phyloP scores from a whole-genome alignment of 352 stramenopile species.

The Globisporangium apiculatum region DNA sequence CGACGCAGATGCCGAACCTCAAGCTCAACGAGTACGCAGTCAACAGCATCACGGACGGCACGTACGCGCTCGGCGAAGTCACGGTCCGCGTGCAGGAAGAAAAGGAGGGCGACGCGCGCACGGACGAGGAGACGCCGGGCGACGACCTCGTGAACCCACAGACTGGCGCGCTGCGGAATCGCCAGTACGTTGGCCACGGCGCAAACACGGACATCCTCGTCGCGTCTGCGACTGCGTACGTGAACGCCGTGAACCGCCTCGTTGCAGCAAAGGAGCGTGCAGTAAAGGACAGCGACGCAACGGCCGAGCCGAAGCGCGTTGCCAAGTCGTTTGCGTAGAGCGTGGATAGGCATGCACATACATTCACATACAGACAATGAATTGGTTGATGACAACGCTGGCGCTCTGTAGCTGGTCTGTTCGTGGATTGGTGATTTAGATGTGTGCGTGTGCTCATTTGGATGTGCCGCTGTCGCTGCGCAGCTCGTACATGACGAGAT shows the following conservation, averaged over 20 bases:
- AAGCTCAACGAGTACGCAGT: constrained; percentile 87
- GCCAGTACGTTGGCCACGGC: constrained; percentile 86
- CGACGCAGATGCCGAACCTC: constrained; percentile 71
- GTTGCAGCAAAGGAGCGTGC: constrained; percentile 59
- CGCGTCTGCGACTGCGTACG: constrained; percentile 80
- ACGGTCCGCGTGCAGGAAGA: constrained; percentile 79
- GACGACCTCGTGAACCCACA: constrained; percentile 80
- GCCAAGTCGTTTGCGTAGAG: constrained; percentile 21
- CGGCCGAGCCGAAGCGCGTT: constrained; percentile 13
- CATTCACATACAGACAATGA: too few species aligned
- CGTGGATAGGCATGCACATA: not conserved
- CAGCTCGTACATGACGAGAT: constrained; percentile 17
- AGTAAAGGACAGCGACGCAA: constrained; percentile 8
- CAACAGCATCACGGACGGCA: constrained; percentile 85
- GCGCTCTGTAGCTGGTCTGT: too few species aligned
- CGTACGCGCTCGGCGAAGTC: constrained; percentile 80
- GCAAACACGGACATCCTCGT: constrained; percentile 89
- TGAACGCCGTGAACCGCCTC: constrained; percentile 85
- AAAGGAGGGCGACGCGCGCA: constrained; percentile 30
- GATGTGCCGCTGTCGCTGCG: too few species aligned
- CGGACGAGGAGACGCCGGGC: constrained; percentile 18
- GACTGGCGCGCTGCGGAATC: constrained; percentile 69
- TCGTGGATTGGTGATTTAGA: too few species aligned
- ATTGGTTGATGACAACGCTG: too few species aligned
- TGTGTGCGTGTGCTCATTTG: too few species aligned